Evolutionary conservation across 2,329 filamentous ascomycete genomes (phyloP).

Genomic region (Fusarium denticulatum): DNA sequence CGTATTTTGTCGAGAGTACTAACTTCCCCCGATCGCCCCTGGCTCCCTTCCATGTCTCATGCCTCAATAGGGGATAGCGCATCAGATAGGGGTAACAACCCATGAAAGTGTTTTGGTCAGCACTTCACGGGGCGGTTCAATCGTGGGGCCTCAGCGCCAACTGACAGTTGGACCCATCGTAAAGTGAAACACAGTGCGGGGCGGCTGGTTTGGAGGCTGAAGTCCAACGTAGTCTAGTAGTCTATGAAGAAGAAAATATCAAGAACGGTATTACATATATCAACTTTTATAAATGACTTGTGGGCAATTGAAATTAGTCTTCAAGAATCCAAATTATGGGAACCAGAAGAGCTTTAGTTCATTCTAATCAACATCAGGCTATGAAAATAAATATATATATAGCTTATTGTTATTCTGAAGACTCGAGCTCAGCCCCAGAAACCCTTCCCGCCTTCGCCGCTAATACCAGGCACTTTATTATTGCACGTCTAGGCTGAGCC

Average conservation of each 20-base stretch:
- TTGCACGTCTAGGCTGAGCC: neutral
- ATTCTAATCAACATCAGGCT: neutral
- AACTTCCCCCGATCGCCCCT: constrained; percentile 28
- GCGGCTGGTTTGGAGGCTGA: constrained; percentile 8
- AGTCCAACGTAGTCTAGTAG: neutral
- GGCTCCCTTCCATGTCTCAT: constrained; percentile 28
- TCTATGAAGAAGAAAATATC: neutral
- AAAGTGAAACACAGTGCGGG: constrained; percentile 38
- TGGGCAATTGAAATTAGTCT: neutral
- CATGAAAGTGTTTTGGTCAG: constrained; percentile 32
- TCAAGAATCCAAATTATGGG: neutral
- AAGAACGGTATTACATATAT: neutral
- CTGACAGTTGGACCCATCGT: constrained; percentile 15
- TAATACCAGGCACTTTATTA: constrained; percentile 23
- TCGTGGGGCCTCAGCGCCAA: constrained; percentile 25
- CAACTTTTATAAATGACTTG: neutral
- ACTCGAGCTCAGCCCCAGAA: constrained; percentile 10
- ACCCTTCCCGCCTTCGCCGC: neutral
- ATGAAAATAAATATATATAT: neutral
- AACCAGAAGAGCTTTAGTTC: too few relatives aligned
- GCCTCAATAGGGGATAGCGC: constrained; percentile 37
- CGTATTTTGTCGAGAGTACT: neutral
- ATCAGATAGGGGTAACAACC: constrained; percentile 37
- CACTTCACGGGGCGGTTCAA: constrained; percentile 2
- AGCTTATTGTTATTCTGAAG: neutral